phyloP scores from a whole-genome alignment of 2,329 filamentous ascomycete species.

The Colletotrichum plurivorum region DNA sequence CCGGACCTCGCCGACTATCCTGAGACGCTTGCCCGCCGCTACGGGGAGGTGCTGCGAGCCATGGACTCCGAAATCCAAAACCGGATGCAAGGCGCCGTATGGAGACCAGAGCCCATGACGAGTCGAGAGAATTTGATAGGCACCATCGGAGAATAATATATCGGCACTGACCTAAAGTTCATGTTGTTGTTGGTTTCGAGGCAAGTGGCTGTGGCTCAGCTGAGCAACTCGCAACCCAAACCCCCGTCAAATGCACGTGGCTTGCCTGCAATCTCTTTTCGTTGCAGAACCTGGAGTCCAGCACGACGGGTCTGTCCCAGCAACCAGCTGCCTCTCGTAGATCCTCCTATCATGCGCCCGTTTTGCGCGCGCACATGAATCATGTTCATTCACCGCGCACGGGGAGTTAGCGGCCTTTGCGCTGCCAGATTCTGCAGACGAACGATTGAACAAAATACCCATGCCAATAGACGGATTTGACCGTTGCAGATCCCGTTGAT shows the following conservation, averaged over 20 bases:
- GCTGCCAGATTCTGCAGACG: neutral
- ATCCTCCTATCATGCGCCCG: constrained; percentile 22
- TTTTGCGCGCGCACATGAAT: neutral
- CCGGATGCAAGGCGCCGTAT: constrained; percentile 6
- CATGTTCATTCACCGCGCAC: neutral
- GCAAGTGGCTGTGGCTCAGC: neutral
- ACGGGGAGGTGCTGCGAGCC: constrained; percentile 27
- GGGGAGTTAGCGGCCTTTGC: neutral
- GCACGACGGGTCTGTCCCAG: neutral
- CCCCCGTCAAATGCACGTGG: neutral
- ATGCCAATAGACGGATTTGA: neutral
- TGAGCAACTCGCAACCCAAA: neutral
- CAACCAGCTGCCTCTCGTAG: neutral
- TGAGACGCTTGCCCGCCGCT: constrained; percentile 23
- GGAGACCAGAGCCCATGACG: constrained; percentile 41
- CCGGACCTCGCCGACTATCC: constrained; percentile 41
- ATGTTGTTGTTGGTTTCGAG: neutral
- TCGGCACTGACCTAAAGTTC: neutral
- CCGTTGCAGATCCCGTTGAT: neutral
- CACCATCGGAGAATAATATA: neutral
- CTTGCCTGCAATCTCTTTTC: neutral
- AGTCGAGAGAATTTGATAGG: constrained; percentile 40
- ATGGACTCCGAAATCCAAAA: constrained; percentile 32
- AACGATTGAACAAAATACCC: neutral
- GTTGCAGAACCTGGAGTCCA: neutral